Base-by-base conservation (phyloP, 768 basidiomycete genomes). In the Mycena pura region DNA sequence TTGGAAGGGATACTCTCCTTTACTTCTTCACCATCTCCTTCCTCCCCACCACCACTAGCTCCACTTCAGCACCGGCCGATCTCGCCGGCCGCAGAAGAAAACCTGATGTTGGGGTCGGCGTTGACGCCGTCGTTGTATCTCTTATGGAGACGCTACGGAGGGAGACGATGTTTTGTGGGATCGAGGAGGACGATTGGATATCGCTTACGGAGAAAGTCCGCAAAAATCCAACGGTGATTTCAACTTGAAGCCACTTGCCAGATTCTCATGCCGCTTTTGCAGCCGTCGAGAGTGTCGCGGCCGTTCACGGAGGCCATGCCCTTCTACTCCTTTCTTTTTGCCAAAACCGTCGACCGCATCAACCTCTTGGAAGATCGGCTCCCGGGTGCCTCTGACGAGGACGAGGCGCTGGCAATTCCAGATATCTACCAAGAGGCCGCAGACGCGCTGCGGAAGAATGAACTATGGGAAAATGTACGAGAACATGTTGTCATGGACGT, bases 221-320 rank as follows among this genome's bases (percentile, higher is more conserved):
- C 34, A 15, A 19, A 25, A 17, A 27, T 50, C 31, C 47, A 5
- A 6, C 31, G 47, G 47, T 49, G 36, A 50, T 25, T 39, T 27
- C 34, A 9, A 36, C 49, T 39, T 39, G 6, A 50, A 50, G 29
- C 39, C 22, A n/a, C 25, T 8, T 39, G 24, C 24, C 36, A 28
- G 36, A 25, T 50, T 50, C 49, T 50, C 49, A 50, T 50, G 25
- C 49, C 24, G 9, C 49, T 9, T 28, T 50, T 50, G n/a, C 49
- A 50, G 49, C 25, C 49, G 4, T 6, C 49, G 3, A 6, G 24
- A 15, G 17, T 15, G 27, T 27, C 22, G 19, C 24, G 4, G n/a
- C 49, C 49, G 4, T 50, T 39, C 17, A 39, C 34, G 0, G 49
- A 50, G 6, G 24, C 49, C 17, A 22, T 3, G 6, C 24, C 49